Evolutionary conservation across 2,329 filamentous ascomycete genomes (phyloP).

Genomic region (Calonectria multiphialidica): DNA sequence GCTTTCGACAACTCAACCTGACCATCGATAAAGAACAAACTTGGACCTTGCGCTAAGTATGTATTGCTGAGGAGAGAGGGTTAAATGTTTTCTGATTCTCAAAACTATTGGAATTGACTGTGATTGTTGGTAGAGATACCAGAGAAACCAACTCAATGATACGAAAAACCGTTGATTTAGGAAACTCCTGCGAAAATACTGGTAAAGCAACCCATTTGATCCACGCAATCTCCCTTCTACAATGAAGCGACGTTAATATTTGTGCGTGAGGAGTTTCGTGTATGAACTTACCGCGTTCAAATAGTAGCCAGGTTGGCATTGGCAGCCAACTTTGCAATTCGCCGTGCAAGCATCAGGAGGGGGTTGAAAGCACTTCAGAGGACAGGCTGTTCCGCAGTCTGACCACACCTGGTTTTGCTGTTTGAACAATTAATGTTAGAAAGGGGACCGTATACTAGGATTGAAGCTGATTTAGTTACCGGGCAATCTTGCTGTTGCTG

Average conservation of each 20-base stretch:
- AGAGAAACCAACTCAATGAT: neutral
- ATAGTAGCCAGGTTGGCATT: neutral
- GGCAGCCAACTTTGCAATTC: neutral
- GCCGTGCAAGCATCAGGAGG: neutral
- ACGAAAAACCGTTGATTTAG: neutral
- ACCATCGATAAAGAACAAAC: too few species aligned
- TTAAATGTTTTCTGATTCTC: too few species aligned
- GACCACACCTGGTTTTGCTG: neutral
- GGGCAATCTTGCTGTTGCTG: neutral
- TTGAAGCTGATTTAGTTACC: neutral
- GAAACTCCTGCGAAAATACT: neutral
- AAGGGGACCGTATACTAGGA: neutral
- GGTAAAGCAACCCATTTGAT: neutral
- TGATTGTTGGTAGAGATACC: neutral
- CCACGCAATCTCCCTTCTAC: neutral
- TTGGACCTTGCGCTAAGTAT: too few species aligned
- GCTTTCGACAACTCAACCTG: too few species aligned
- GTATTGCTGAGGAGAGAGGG: too few species aligned
- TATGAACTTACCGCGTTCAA: neutral
- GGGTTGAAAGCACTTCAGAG: neutral
- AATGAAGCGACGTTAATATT: neutral
- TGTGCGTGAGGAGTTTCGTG: neutral
- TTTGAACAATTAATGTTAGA: neutral
- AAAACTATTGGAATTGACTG: too few species aligned
- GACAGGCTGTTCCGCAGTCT: neutral